Base-by-base conservation (phyloP, 225 moss, liverwort and hornwort species). In the Bryum argenteum region DNA sequence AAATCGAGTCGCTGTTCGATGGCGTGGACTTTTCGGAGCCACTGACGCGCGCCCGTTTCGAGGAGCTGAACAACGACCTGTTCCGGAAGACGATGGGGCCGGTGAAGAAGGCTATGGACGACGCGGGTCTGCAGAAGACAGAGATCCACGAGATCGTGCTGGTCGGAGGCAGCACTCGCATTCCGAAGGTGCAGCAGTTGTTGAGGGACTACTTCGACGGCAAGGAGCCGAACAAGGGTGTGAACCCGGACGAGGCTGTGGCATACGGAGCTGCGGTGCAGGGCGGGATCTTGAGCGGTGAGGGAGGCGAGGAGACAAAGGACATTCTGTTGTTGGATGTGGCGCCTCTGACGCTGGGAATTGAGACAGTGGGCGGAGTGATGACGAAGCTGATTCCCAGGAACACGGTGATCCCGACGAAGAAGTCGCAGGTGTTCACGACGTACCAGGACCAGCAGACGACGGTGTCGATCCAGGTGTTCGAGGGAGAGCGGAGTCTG, bases 41-140 rank as follows among this genome's bases (percentile, higher is more conserved):
- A 0, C 16, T 86, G 74, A 86, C 86, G 23, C 77, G 83, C 22
- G 86, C 86, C 6, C 67, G 83, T 22, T 86, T 86, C 37, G 85
- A 88, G 78, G 87, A 88, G 82, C 61, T 88, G 84, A 88, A 84
- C 87, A 84, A 88, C 15, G 87, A 88, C 24, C 63, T 88, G 55
- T 88, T 88, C 81, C 59, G 81, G 15, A 88, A 88, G 79, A 84
- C 84, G 56, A 88, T 88, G 87, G 84, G 84, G 17, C 87, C 84
- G 2, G 87, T 88, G 80, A 84, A 88, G 81, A 88, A 77, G 79
- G 84, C 84, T 28, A 78, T 88, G 84, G 81, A 82, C 15, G 84
- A 85, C 64, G 87, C 85, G 42, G 70, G 71, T 9, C 76, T 88
- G 11, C 80, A 86, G 65, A 86, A 86, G 86, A 71, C 58, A 7